Evolutionary conservation across 2,329 filamentous ascomycete genomes (phyloP), one percentile per base, ranked within the genome.

Genomic region (Daldinia eschscholtzii): DNA sequence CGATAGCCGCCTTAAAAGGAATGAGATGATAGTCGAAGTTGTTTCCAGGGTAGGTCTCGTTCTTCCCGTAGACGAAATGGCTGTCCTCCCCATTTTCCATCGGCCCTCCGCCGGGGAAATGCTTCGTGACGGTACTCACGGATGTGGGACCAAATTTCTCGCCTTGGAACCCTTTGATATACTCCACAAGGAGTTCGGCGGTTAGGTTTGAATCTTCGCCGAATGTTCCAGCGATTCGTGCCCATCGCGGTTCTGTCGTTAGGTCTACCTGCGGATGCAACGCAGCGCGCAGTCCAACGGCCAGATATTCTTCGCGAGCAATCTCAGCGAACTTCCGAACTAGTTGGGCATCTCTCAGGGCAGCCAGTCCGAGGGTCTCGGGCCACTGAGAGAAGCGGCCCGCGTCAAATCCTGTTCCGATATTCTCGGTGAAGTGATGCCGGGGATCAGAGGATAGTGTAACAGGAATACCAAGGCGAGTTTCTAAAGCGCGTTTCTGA

Each of bases 261-360:
- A 87, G 75, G 67, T 87, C 84, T 6, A 86, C 80, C 63, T 86
- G 84, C 0, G 85, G 85, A 57, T 86, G 84, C 0, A 87, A 76
- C 1, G 84, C 80, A 2, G 79, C 77, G 5, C 83, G 80, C 7
- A 87, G 77, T 1, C 85, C 80, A 5, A 82, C 74, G 1, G 80
- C 79, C 1, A 79, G 59, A 39, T 82, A 82, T 69, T 87, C 85
- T 70, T 85, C 80, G 4, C 84, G 79, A 0, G 81, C 84, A 20
- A 86, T 79, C 37, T 86, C 81, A 6, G 82, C 84, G 58, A 87
- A 87, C 15, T 75, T 77, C 55, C 81, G 74, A 1, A 85, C 83
- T 0, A 85, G 73, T 0, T 80, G 76, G 0, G 82, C 75, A 15
- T 82, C 80, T 2, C 85, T 78, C 0, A 87, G 70, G 0, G 86